Evolutionary conservation across 2,329 filamentous ascomycete genomes (phyloP), one percentile per base, ranked within the genome.

Genomic region (Lomentospora prolificans): DNA sequence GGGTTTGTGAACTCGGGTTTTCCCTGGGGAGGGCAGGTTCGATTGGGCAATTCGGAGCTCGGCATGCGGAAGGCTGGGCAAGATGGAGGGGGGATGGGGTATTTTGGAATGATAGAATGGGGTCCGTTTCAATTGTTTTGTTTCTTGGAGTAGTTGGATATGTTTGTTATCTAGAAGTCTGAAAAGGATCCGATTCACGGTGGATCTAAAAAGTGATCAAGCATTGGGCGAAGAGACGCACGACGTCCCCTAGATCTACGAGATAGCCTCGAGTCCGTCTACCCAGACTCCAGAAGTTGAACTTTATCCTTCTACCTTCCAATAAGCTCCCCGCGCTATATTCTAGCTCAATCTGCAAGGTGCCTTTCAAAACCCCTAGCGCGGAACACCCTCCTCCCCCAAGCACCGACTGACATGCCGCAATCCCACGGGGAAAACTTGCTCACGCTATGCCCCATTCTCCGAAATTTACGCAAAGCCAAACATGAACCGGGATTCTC

Each of bases 1-100:
- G n/a, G n/a, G n/a, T n/a, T n/a, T n/a, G n/a, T n/a, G n/a, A n/a
- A n/a, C n/a, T n/a, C n/a, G 22, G 6, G n/a, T 6, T 48, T 48
- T 48, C 41, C n/a, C n/a, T n/a, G 41, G 17, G 6, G 6, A 6
- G 41, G n/a, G 7, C n/a, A 9, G 46, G 60, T 51, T 30, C 14
- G 28, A 51, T 51, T 51, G 50, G 50, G 3, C 50, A 30, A 30
- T 51, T 51, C 50, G 41, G 41, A 6, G 19, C 19, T 46, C 41
- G 41, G 41, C 41, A 46, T 46, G n/a, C 1, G 5, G 9, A 51
- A 4, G 25, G 25, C 50, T 28, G 50, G 50, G 50, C n/a, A 31
- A n/a, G 50, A 51, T 25, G 25, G 30, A 36, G n/a, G n/a, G 27
- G 27, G 48, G 27, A 19, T 36, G 30, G 28, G 33, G 8, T 25